phyloP scores from a whole-genome alignment of 2,329 filamentous ascomycete species.

The Venturia carpophila region DNA sequence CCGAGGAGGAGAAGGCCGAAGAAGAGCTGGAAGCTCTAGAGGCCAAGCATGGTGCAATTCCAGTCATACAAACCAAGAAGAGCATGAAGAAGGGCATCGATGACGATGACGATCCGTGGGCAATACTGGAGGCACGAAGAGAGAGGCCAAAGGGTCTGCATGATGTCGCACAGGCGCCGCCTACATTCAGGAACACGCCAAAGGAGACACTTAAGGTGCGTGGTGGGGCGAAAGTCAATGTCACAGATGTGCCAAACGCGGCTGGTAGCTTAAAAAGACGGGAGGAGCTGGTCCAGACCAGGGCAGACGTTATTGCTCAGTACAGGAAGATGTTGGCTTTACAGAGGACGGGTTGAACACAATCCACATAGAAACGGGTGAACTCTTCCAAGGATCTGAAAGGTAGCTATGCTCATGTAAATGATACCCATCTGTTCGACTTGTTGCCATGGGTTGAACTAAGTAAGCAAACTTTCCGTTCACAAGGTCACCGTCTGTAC shows the following conservation, averaged over 20 bases:
- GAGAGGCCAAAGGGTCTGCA: constrained; percentile 45
- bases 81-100: constrained; percentile 38
- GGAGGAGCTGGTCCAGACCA: constrained; percentile 63
- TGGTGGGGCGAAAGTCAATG: constrained; percentile 56
- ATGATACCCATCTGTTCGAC: constrained; percentile 21
- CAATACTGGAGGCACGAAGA: constrained; percentile 58
- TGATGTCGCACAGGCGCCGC: constrained; percentile 66
- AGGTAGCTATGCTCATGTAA: not conserved
- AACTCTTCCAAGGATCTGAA: not conserved
- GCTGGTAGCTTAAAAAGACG: constrained; percentile 64
- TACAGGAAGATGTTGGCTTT: constrained; percentile 60
- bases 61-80: constrained; percentile 46
- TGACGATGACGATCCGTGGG: constrained; percentile 69
- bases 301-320: constrained; percentile 62
- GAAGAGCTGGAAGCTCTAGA: constrained; percentile 55
- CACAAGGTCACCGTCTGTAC: not conserved
- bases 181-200: constrained; percentile 56
- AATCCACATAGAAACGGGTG: not conserved
- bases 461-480: not conserved
- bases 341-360: not conserved
- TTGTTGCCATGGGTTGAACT: not conserved
- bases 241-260: constrained; percentile 59
- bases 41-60: constrained; percentile 55
- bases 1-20: constrained; percentile 55
- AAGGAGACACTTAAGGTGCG: constrained; percentile 58